phyloP scores from a whole-genome alignment of 306 rosid species.

The Pueraria montana region DNA sequence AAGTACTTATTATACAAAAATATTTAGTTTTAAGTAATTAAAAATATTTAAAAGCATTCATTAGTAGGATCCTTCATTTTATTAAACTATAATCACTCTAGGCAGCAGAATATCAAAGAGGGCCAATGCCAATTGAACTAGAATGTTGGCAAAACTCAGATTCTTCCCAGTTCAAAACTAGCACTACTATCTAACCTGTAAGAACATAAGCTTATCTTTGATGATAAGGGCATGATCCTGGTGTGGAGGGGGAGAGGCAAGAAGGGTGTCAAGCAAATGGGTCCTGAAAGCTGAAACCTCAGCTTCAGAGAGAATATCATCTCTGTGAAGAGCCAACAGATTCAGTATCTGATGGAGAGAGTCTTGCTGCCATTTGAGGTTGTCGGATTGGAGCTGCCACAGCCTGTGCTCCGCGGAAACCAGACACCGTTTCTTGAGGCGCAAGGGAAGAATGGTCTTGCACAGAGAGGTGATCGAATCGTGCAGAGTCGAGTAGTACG shows the following conservation, averaged over 20 bases:
- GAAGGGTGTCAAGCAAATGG: constrained; percentile 74
- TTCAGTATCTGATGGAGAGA: constrained; percentile 79
- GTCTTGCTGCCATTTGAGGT: constrained; percentile 92
- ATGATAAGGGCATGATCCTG: constrained; percentile 60
- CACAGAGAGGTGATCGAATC: constrained; percentile 80
- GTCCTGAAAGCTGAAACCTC: constrained; percentile 73
- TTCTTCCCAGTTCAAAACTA: neutral
- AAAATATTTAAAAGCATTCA: too few relatives aligned
- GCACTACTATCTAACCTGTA: constrained; percentile 62
- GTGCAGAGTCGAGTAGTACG: constrained; percentile 82
- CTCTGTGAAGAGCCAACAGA: constrained; percentile 76
- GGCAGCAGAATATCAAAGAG: neutral
- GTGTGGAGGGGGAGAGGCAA: constrained; percentile 63
- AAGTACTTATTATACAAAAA: neutral
- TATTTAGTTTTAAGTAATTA: neutral
- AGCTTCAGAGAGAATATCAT: constrained; percentile 68
- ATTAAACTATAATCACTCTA: neutral
- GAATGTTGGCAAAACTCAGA: neutral
- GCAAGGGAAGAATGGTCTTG: constrained; percentile 77
- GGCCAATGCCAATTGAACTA: neutral
- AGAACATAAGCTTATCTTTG: constrained; percentile 74
- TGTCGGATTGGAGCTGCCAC: constrained; percentile 72
- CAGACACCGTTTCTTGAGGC: constrained; percentile 66
- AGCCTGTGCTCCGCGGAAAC: constrained; percentile 63
- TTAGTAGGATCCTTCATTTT: too few relatives aligned